phyloP scores from a whole-genome alignment of 2,329 filamentous ascomycete species.

The Pleoardoris graminearum region DNA sequence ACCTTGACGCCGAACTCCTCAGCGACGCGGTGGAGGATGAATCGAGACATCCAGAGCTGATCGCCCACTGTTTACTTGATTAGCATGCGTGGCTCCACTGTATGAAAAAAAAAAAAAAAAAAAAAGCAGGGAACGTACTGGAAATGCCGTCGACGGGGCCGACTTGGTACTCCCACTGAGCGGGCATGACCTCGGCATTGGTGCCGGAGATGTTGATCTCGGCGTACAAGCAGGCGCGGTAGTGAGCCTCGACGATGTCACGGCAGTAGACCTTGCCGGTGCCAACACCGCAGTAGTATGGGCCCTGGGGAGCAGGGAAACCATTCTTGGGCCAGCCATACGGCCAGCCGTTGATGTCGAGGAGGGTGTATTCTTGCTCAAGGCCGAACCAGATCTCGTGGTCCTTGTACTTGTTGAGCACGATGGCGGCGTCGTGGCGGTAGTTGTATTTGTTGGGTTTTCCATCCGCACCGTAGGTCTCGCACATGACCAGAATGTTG shows the following conservation, averaged over 20 bases:
- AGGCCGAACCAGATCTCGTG: constrained; percentile 97
- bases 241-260: constrained; percentile 95
- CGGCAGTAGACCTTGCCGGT: constrained; percentile 96
- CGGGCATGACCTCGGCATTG: constrained; percentile 98
- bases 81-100: constrained; percentile 18
- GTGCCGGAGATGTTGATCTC: constrained; percentile 94
- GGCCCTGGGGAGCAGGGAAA: constrained; percentile 89
- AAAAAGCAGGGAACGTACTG: constrained; percentile 58
- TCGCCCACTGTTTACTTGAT: constrained; percentile 71
- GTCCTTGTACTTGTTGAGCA: constrained; percentile 84
- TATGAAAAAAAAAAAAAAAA: background rate
- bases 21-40: constrained; percentile 85
- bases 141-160: constrained; percentile 86
- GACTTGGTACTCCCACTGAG: constrained; percentile 98
- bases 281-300: constrained; percentile 98
- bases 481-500: constrained; percentile 92
- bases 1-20: constrained; percentile 98
- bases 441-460: constrained; percentile 2
- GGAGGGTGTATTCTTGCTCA: constrained; percentile 95
- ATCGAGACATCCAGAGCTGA: constrained; percentile 91
- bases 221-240: constrained; percentile 86
- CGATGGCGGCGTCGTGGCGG: constrained; percentile 66
- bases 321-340: constrained; percentile 90
- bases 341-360: constrained; percentile 82
- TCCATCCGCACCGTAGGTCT: constrained; percentile 93